Conservation (phyloP, 257 asterid genomes). For the Lycium ferocissimum region DNA sequence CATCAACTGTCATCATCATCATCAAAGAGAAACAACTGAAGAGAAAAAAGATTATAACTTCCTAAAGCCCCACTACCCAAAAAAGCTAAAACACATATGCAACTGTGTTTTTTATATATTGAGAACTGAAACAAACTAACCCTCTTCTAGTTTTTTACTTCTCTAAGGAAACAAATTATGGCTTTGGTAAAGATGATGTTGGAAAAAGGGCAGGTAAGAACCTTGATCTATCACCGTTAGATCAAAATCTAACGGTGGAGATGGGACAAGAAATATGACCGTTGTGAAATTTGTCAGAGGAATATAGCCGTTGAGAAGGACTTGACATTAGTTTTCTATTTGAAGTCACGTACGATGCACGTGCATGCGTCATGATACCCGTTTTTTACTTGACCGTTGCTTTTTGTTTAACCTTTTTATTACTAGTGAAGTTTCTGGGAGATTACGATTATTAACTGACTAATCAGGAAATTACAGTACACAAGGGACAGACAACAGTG, state of each 20-base stretch:
- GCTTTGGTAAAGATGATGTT: constrained; percentile 40
- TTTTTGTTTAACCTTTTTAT: constrained; percentile 18
- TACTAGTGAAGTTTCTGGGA: constrained; percentile 21
- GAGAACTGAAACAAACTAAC: background rate
- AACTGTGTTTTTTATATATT: constrained; percentile 59
- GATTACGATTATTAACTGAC: constrained; percentile 20
- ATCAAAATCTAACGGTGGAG: constrained; percentile 61
- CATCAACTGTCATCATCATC: constrained; percentile 35
- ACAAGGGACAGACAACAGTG: background rate
- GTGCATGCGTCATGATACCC: constrained; percentile 52
- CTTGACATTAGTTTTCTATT: constrained; percentile 34
- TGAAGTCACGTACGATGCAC: constrained; percentile 59
- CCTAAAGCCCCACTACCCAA: constrained; percentile 67
- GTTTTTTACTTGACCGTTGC: constrained; percentile 39
- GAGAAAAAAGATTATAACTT: constrained; percentile 31
- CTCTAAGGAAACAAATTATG: constrained; percentile 32
- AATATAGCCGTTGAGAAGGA: constrained; percentile 78
- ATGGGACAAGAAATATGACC: constrained; percentile 60
- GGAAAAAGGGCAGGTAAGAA: constrained; percentile 32
- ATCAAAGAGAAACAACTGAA: constrained; percentile 27
- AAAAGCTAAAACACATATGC: constrained; percentile 53
- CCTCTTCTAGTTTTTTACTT: constrained; percentile 34
- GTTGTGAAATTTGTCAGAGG: constrained; percentile 69
- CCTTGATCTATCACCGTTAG: constrained; percentile 49
- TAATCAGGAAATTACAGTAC: constrained; percentile 24